Base-by-base conservation (phyloP, 2,329 filamentous ascomycete species). In the Aureobasidium leucospermi region DNA sequence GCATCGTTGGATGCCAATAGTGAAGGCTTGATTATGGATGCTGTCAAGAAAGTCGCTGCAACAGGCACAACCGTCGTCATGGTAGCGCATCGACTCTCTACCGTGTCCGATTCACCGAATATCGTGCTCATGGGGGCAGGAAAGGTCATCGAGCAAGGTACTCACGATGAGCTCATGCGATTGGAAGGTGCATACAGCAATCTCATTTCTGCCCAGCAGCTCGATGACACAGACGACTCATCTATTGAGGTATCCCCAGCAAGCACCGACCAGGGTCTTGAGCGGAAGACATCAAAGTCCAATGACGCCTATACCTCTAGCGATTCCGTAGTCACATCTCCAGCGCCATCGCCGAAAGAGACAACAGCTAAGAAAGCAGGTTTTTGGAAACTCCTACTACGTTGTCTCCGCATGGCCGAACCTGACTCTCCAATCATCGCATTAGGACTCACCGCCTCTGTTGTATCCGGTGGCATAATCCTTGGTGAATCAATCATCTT, bases 41-140 rank as follows among this genome's bases (percentile, higher is more conserved):
- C 76, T 1, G 73, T 78, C 13, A 73, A 72, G 31, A 68, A 67
- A 13, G 74, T 74, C n/a, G 72, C 74, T 1, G 67, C 68, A 31
- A 67, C 68, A 13, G 74, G 76, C 53, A 82, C 88, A 1, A 89
- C 88, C 62, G 78, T 94, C 1, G 85, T 72, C 53, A 72, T 89
- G 28, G 87, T 94, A 16, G 89, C 89, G 0, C 89, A 93, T 70
- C 79, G 89, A 13, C 76, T 93, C 38, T 86, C 86, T 0, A 93
- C 87, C 2, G 85, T 92, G 13, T 87, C 89, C 69, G 87, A 90
- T 64, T 87, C 89, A 1, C 85, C 93, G 69, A 76, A 86, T n/a
- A 90, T 92, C 38, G 89, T 88, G 64, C 87, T 93, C 1, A 81
- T 93, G 58, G 85, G 86, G 13, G 82, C 86, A 61, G 84, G 86